phyloP scores from a whole-genome alignment of 2,329 filamentous ascomycete genomes.

The Phaeosphaeria sp. region DNA sequence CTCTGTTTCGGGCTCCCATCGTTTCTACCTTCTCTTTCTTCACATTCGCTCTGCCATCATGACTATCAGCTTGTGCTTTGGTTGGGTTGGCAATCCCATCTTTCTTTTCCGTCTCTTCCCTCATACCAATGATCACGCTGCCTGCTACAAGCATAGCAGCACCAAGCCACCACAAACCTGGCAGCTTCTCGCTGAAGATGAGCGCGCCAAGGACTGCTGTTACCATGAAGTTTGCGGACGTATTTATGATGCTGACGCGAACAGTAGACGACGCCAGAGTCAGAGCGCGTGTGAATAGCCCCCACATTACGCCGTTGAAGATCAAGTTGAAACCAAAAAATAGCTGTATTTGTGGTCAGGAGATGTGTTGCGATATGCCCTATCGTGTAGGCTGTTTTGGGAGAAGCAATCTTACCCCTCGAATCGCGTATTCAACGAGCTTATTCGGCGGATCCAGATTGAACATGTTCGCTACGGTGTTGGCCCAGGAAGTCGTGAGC shows the following conservation, averaged over 20 bases:
- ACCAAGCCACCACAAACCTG: constrained; percentile 78
- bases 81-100: constrained; percentile 30
- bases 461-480: constrained; percentile 56
- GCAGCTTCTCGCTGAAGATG: constrained; percentile 75
- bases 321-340: constrained; percentile 78
- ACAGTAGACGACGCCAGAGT: constrained; percentile 76
- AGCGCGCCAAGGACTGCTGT: constrained; percentile 74
- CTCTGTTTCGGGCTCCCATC: constrained; percentile 30
- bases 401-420: constrained; percentile 54
- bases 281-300: constrained; percentile 80
- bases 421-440: constrained; percentile 57
- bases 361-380: not conserved
- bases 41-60: constrained; percentile 19
- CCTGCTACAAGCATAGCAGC: constrained; percentile 75
- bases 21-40: constrained; percentile 36
- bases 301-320: constrained; percentile 86
- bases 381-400: not conserved
- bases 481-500: constrained; percentile 62
- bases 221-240: constrained; percentile 79
- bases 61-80: constrained; percentile 28
- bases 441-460: constrained; percentile 55
- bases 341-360: constrained; percentile 53
- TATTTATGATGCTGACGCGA: constrained; percentile 82
- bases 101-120: constrained; percentile 61
- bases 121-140: constrained; percentile 77